These are phyloP conservation scores for Globisporangium megalacanthum DNA, from an alignment of 352 stramenopile species.

Conservation along the genomic window DNA sequence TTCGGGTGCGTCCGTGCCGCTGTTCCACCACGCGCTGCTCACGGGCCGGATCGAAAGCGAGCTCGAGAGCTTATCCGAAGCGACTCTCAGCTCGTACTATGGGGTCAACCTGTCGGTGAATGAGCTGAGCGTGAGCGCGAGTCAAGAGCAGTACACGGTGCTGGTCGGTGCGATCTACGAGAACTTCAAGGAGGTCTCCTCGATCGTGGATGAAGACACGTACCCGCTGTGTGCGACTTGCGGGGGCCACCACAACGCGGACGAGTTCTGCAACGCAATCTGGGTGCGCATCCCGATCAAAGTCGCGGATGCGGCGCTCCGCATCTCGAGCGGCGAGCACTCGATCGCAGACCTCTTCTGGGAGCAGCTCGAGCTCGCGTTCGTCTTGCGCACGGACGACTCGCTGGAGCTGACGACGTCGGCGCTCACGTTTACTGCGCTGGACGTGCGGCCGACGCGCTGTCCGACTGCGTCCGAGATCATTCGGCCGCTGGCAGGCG, in stretches of 20 bases:
- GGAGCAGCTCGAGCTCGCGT: constrained; percentile 75
- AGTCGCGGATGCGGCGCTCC: constrained; percentile 67
- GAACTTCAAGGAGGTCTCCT: constrained; percentile 81
- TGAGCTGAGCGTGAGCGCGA: constrained; percentile 66
- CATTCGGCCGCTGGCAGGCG: constrained; percentile 57
- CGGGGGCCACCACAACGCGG: constrained; percentile 57
- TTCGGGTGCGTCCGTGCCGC: constrained; percentile 36
- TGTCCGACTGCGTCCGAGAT: constrained; percentile 60
- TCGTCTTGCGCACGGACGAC: constrained; percentile 78
- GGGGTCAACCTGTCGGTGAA: constrained; percentile 67
- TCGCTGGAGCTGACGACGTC: constrained; percentile 65
- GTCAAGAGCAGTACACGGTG: constrained; percentile 56
- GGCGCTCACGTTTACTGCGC: constrained; percentile 45
- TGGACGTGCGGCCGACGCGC: constrained; percentile 55
- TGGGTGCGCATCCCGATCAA: constrained; percentile 80
- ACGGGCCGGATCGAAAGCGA: constrained; percentile 70
- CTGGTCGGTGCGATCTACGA: constrained; percentile 82
- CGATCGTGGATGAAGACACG: constrained; percentile 72
- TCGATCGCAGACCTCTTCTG: constrained; percentile 68
- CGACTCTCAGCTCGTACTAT: constrained; percentile 54
- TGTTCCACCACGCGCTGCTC: constrained; percentile 82
- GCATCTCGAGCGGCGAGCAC: constrained; percentile 53
- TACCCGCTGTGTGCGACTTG: constrained; percentile 64
- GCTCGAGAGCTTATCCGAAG: constrained; percentile 62
- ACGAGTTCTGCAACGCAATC: constrained; percentile 59